Evolutionary conservation across 805 yeast species (phyloP), one percentile per base, ranked within the genome.

Genomic region (Metschnikowia cubensis): DNA sequence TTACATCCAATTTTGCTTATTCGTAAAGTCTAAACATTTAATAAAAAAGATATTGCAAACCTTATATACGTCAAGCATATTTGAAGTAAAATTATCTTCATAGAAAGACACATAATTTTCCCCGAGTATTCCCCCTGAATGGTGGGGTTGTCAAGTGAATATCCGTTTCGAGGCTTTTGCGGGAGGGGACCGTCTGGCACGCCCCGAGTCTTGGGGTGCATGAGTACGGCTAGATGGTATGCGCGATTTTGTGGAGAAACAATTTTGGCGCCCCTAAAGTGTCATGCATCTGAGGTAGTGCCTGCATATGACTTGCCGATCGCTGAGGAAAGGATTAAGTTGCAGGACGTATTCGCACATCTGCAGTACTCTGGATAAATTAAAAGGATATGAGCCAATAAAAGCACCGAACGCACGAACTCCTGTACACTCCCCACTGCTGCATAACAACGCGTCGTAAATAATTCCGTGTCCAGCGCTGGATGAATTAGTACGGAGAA

Each of bases 171-270:
- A 17, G 15, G 21, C n/a, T 10, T 39, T 33, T 38, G 34, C 18
- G 20, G 20, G 6, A 4, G 29, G 29, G 29, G 29, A 25, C 29
- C 17, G 17, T 25, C 32, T 20, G 8, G 42, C 21, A 3, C 25
- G 42, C 42, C 22, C 14, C 42, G 34, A 39, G 34, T 8, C 15
- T 39, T 15, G 42, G 37, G 37, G 45, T 42, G n/a, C 45, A 33
- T 42, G 31, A 8, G 37, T 21, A 42, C 45, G 45, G 37, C 45
- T 42, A n/a, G 14, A 14, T 13, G 21, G 13, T 18, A 42, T n/a
- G 37, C 37, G 45, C 45, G 25, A 20, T 21, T 32, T 42, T 42
- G 37, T n/a, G 45, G 45, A 18, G 36, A 41, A 32, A 18, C 22
- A 21, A 14, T 3, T n/a, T 15, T n/a, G 37, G 14, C 14, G n/a